These are phyloP conservation scores for Trichoderma polysporum DNA, from an alignment of 2,329 filamentous ascomycete species.

Conservation along the genomic window DNA sequence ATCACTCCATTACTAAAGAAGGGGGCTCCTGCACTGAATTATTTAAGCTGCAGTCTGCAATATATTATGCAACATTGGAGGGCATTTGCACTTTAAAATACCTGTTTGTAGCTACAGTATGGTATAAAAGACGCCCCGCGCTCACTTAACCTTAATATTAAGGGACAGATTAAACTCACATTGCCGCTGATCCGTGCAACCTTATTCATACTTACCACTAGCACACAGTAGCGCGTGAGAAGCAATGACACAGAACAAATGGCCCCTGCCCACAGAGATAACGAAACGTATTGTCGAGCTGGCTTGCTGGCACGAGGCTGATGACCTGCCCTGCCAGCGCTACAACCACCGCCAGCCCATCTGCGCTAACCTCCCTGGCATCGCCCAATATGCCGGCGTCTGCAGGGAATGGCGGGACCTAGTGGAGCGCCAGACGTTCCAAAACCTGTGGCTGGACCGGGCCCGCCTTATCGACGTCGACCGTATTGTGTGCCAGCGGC, in stretches of 20 bases:
- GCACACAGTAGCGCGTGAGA: not conserved
- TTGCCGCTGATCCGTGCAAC: not conserved
- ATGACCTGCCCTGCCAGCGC: too few relatives aligned
- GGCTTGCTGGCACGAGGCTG: not conserved
- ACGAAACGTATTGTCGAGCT: not conserved
- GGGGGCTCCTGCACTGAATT: not conserved
- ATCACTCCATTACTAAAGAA: not conserved
- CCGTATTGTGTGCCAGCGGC: not conserved
- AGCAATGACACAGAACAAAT: not conserved
- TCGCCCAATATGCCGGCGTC: not conserved
- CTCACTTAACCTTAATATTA: not conserved
- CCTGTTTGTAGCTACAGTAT: not conserved
- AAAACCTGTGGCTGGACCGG: not conserved
- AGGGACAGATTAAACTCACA: not conserved
- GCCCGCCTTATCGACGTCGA: not conserved
- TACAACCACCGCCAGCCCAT: not conserved
- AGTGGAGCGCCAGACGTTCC: not conserved
- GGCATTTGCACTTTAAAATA: not conserved
- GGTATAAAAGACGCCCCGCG: not conserved
- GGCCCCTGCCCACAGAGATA: not conserved
- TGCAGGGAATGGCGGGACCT: not conserved
- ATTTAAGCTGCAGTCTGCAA: not conserved
- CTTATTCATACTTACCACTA: not conserved
- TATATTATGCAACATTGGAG: not conserved
- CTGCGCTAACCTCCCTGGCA: not conserved